Evolutionary conservation across 208 protist species (phyloP).

Genomic region (Wallacemonas sp.): DNA sequence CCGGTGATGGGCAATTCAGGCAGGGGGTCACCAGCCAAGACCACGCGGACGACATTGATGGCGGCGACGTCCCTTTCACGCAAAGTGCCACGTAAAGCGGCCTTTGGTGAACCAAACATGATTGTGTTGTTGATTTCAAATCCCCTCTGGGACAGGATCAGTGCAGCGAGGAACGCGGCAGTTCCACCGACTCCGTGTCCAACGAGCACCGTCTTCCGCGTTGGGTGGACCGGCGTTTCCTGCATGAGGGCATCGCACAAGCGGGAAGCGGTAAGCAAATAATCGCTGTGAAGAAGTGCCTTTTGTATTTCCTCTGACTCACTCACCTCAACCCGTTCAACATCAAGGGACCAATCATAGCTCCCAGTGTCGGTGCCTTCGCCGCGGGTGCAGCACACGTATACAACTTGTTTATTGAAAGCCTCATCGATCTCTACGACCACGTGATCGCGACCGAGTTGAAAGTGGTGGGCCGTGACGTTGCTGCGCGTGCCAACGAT

Average conservation of each 20-base stretch:
- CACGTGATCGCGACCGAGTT: constrained; percentile 57
- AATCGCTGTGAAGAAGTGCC: constrained; percentile 68
- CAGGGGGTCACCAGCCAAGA: constrained; percentile 75
- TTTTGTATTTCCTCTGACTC: constrained; percentile 73
- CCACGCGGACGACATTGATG: constrained; percentile 75
- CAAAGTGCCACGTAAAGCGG: constrained; percentile 48
- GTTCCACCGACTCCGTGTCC: constrained; percentile 79
- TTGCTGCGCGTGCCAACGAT: constrained; percentile 70
- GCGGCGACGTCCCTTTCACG: constrained; percentile 48
- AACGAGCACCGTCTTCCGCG: constrained; percentile 71
- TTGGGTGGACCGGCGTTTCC: constrained; percentile 69
- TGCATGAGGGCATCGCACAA: constrained; percentile 58
- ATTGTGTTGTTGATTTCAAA: constrained; percentile 77
- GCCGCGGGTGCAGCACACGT: constrained; percentile 47
- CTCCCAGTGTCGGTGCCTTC: constrained; percentile 23
- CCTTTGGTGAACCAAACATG: constrained; percentile 73
- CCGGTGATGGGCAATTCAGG: constrained; percentile 79
- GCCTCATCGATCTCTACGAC: constrained; percentile 81
- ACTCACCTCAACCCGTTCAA: constrained; percentile 68
- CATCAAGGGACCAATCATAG: constrained; percentile 61
- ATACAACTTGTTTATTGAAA: constrained; percentile 83
- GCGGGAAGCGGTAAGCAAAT: constrained; percentile 40
- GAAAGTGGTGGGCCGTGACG: constrained; percentile 70
- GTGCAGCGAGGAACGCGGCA: constrained; percentile 45
- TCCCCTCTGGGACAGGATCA: constrained; percentile 55